Conservation (phyloP, 345 rosid species). For the Odontarrhena argentea region DNA sequence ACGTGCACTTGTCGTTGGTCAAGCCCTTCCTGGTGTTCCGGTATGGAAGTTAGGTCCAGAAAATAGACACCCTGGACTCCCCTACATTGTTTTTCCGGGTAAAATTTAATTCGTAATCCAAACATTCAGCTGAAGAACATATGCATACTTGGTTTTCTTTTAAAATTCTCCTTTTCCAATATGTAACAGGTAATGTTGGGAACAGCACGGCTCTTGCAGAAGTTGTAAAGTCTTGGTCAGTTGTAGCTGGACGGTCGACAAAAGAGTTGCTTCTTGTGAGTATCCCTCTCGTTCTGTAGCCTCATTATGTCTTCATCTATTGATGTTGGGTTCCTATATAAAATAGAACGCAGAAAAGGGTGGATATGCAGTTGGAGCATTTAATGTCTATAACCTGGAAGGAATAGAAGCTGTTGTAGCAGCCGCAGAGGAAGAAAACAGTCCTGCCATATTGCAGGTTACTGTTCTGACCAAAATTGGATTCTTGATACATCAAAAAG, state of each 20-base stretch:
- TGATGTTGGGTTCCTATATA: constrained; percentile 37
- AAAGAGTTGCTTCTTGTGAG: constrained; percentile 82
- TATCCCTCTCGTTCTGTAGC: constrained; percentile 1
- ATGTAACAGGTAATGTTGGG: constrained; percentile 82
- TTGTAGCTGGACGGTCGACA: constrained; percentile 58
- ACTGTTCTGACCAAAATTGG: constrained; percentile 24
- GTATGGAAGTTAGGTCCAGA: constrained; percentile 96
- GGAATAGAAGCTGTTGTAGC: constrained; percentile 93
- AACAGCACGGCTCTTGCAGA: constrained; percentile 73
- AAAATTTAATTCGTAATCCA: constrained; percentile 23
- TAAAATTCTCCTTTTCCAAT: background rate
- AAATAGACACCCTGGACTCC: constrained; percentile 97
- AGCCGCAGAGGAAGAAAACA: constrained; percentile 92
- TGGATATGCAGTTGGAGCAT: constrained; percentile 94
- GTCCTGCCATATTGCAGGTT: constrained; percentile 98
- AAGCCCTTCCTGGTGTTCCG: constrained; percentile 96
- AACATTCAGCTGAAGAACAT: constrained; percentile 17
- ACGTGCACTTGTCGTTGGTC: constrained; percentile 86
- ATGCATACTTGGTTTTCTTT: background rate
- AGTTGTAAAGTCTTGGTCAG: constrained; percentile 90
- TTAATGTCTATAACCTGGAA: constrained; percentile 93
- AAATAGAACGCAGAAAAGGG: constrained; percentile 84
- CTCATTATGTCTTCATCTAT: constrained; percentile 22
- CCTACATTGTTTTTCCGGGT: constrained; percentile 98
- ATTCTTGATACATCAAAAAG: constrained; percentile 4